A percentile compares a stretch with the other conserved stretches of the same genome.
Conservation (phyloP, 305 asterid genomes). For the Solanum hybrid region DNA sequence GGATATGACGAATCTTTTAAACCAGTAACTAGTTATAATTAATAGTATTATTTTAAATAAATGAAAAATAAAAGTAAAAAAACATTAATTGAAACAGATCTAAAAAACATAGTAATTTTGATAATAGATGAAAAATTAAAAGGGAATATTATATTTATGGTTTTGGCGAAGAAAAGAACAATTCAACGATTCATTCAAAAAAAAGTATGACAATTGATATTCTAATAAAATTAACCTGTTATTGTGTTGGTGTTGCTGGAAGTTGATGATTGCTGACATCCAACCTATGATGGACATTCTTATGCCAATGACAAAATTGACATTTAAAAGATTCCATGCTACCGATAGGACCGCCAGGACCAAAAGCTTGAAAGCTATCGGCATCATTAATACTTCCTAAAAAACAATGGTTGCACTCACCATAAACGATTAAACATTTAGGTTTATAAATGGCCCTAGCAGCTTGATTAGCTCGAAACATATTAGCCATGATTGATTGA, state of each 20-base stretch:
- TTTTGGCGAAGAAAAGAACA: neutral
- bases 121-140: neutral
- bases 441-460: neutral
- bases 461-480: neutral
- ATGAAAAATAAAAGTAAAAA: neutral
- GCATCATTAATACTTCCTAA: neutral
- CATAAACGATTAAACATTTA: neutral
- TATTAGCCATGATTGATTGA: neutral
- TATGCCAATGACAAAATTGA: neutral
- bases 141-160: no score
- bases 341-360: neutral
- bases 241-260: neutral
- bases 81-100: neutral
- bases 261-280: neutral
- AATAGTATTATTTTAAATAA: neutral
- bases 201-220: neutral
- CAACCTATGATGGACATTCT: neutral
- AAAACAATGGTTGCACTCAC: neutral
- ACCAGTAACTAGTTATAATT: neutral
- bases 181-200: neutral
- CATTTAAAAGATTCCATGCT: neutral
- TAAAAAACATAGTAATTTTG: neutral
- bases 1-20: neutral
- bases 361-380: neutral
- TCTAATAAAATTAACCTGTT: no score